These are phyloP conservation scores for Rhizoclosmatium globosum DNA, from an alignment of 192 early-diverging fungal genomes.

Conservation along the genomic window DNA sequence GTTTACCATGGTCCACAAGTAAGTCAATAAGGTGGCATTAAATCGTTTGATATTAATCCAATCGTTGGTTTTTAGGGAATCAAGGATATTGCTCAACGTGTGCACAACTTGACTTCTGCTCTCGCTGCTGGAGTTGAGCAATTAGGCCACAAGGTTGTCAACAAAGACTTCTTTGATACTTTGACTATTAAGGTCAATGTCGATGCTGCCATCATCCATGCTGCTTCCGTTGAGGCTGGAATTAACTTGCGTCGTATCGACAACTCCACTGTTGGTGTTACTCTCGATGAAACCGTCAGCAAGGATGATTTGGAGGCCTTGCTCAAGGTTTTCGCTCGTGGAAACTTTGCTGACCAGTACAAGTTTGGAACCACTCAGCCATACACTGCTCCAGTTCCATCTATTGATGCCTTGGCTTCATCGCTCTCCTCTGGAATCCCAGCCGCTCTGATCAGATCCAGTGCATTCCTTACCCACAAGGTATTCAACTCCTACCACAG, in stretches of 20 bases:
- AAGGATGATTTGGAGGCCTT: conserved; percentile 84
- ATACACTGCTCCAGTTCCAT: conserved; percentile 44
- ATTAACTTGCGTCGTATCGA: conserved; percentile 93
- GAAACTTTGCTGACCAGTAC: conserved; percentile 60
- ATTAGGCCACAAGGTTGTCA: conserved; percentile 79
- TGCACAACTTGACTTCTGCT: conserved; percentile 89
- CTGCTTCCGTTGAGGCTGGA: conserved; percentile 73
- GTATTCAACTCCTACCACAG: conserved; percentile 97
- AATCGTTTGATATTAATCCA: no score
- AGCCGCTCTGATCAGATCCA: conserved; percentile 72
- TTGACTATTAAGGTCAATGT: conserved; percentile 79
- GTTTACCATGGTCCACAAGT: conserved; percentile 97
- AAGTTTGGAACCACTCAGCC: conserved; percentile 47
- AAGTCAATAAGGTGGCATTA: background rate
- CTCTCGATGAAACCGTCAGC: conserved; percentile 92
- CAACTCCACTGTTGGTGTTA: conserved; percentile 78
- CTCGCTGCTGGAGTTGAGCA: conserved; percentile 79
- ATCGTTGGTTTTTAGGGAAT: conserved; percentile 65
- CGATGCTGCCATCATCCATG: conserved; percentile 69
- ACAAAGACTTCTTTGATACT: conserved; percentile 96
- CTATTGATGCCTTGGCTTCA: conserved; percentile 58
- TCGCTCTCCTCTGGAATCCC: conserved; percentile 55
- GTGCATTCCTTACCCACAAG: conserved; percentile 84
- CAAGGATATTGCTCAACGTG: conserved; percentile 86
- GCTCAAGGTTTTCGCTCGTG: conserved; percentile 79